phyloP scores from a whole-genome alignment of 306 rosid genomes.

The Trifolium fragiferum region DNA sequence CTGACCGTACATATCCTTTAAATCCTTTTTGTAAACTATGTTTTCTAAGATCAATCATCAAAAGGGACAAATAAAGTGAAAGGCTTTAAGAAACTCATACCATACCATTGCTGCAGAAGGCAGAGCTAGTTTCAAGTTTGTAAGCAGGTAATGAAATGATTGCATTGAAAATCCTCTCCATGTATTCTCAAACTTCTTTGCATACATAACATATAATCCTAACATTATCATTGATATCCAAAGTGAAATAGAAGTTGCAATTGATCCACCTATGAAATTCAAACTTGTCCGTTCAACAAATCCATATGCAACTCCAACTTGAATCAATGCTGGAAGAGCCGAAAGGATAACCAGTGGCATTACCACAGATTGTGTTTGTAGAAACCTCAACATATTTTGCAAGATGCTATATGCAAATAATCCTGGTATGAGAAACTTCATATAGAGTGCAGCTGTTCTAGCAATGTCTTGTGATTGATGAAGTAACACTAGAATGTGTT shows the following conservation, averaged over 20 bases:
- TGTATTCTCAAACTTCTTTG: slow-evolving; percentile 58
- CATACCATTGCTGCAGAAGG: slow-evolving; percentile 87
- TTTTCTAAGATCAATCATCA: not conserved
- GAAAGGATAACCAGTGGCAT: slow-evolving; percentile 62
- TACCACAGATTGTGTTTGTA: slow-evolving; percentile 73
- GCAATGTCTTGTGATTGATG: slow-evolving; percentile 70
- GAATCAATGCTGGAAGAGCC: slow-evolving; percentile 49
- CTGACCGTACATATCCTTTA: too few species aligned
- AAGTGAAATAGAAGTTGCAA: slow-evolving; percentile 65
- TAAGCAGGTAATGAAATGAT: slow-evolving; percentile 48
- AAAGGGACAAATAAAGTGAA: not conserved
- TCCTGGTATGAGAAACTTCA: slow-evolving; percentile 68
- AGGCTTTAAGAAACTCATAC: slow-evolving; percentile 47
- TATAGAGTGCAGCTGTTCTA: slow-evolving; percentile 56
- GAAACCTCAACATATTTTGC: slow-evolving; percentile 76
- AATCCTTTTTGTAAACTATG: not conserved
- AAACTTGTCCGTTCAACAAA: slow-evolving; percentile 57
- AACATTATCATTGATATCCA: slow-evolving; percentile 61
- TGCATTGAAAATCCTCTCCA: slow-evolving; percentile 80
- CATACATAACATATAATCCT: slow-evolving; percentile 48
- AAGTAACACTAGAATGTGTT: slow-evolving; percentile 59
- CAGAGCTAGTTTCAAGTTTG: slow-evolving; percentile 68
- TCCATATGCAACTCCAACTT: slow-evolving; percentile 57
- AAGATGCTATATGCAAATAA: slow-evolving; percentile 66
- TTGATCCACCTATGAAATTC: slow-evolving; percentile 69